Evolutionary conservation across 2,329 filamentous ascomycete species (phyloP).

Genomic region (Thermochaetoides dissita): DNA sequence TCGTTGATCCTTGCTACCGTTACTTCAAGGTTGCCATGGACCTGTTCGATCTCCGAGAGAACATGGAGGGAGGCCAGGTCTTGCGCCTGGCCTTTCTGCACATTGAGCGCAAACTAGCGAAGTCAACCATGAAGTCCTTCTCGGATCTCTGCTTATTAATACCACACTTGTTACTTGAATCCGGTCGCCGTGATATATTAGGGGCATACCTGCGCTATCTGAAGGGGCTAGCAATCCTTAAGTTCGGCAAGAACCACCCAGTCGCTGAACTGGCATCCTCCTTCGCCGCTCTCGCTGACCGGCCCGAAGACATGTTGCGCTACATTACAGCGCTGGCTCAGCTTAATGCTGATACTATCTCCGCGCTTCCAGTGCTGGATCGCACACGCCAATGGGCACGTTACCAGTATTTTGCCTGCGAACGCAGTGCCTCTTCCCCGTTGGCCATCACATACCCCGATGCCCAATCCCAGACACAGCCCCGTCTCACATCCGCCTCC

Average conservation of each 20-base stretch:
- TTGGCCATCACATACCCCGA: neutral
- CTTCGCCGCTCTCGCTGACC: conserved; percentile 9
- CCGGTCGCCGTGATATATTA: conserved; percentile 11
- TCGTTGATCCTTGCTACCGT: conserved; percentile 14
- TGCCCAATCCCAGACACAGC: neutral
- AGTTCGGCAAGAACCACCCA: conserved; percentile 13
- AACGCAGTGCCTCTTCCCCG: conserved; percentile 4
- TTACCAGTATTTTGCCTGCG: conserved; percentile 14
- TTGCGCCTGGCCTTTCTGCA: conserved; percentile 15
- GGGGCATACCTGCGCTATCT: conserved; percentile 13
- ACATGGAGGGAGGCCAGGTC: conserved; percentile 11
- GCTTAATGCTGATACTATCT: conserved; percentile 13
- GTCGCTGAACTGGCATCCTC: conserved; percentile 12
- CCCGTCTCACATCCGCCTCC: neutral
- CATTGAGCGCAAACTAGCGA: conserved; percentile 12
- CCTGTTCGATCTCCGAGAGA: conserved; percentile 13
- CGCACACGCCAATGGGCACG: conserved; percentile 13
- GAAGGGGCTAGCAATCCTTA: conserved; percentile 8
- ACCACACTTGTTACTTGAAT: conserved; percentile 15
- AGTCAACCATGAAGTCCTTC: conserved; percentile 14
- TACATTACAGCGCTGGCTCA: conserved; percentile 14
- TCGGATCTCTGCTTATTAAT: conserved; percentile 15
- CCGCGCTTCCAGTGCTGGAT: conserved; percentile 7
- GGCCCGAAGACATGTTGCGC: conserved; percentile 13
- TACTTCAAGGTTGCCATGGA: conserved; percentile 17